These are phyloP conservation scores for Candida qinlingensis DNA, from an alignment of 805 yeast species.

Conservation along the genomic window DNA sequence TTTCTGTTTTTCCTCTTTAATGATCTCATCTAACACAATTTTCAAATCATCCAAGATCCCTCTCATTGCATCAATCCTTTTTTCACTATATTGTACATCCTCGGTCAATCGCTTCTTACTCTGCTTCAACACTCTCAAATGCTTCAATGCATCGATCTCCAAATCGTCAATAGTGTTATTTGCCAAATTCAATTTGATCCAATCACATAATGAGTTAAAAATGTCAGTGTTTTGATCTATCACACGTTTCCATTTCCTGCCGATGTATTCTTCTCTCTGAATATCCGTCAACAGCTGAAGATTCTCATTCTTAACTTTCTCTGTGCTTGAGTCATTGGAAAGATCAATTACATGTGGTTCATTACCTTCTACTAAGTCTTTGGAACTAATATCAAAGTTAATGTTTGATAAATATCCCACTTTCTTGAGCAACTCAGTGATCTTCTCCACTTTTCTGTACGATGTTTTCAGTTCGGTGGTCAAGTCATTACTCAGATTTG, in stretches of 20 bases:
- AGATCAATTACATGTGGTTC: not conserved
- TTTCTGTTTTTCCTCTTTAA: conserved; percentile 3
- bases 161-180: not conserved
- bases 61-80: not conserved
- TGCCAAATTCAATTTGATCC: conserved; percentile 4
- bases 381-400: conserved; percentile 12
- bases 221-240: conserved; percentile 27
- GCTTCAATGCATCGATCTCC: not conserved
- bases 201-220: conserved; percentile 13
- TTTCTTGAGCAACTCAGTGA: conserved; percentile 15
- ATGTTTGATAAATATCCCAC: conserved; percentile 11
- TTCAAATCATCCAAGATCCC: not conserved
- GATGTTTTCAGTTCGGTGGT: conserved; percentile 12
- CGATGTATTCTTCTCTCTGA: conserved; percentile 29
- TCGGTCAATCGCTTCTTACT: conserved; percentile 2
- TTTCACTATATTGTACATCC: not conserved
- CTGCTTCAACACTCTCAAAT: not conserved
- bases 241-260: conserved; percentile 23
- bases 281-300: conserved; percentile 24
- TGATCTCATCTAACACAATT: not conserved
- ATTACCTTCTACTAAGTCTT: not conserved
- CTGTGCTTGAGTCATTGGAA: conserved; percentile 9
- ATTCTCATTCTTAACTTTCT: conserved; percentile 23
- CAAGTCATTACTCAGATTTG: conserved; percentile 11
- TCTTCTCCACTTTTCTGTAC: conserved; percentile 9